Conservation (phyloP, 1,139 yeast genomes). For the Saccharomyces hybrid region DNA sequence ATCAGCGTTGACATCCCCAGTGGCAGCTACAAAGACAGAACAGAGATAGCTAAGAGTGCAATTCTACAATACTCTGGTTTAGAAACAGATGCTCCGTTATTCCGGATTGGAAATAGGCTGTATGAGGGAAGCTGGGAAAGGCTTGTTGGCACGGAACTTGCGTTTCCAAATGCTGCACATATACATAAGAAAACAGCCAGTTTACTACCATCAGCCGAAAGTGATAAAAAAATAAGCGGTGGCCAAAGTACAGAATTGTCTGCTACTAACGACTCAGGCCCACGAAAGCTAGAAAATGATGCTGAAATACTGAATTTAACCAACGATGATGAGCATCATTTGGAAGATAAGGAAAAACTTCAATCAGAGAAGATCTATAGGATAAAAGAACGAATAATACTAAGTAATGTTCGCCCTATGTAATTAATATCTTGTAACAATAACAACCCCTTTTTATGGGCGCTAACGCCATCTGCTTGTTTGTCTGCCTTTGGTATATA, state of each 20-base stretch:
- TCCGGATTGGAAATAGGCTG: slow-evolving; percentile 47
- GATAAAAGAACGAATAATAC: slow-evolving; percentile 30
- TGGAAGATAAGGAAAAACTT: neutral
- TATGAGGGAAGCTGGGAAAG: slow-evolving; percentile 75
- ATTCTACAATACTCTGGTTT: slow-evolving; percentile 47
- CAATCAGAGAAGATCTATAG: slow-evolving; percentile 27
- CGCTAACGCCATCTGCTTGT: slow-evolving; percentile 23
- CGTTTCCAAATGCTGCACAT: slow-evolving; percentile 31
- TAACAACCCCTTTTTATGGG: slow-evolving; percentile 13
- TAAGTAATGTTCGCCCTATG: slow-evolving; percentile 31
- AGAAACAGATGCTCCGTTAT: slow-evolving; percentile 44
- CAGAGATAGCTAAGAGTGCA: slow-evolving; percentile 30
- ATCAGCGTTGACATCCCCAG: slow-evolving; percentile 40
- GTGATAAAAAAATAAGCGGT: neutral
- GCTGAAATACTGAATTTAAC: neutral
- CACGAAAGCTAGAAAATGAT: neutral
- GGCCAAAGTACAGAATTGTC: neutral
- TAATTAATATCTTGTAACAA: slow-evolving; percentile 6
- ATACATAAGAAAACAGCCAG: slow-evolving; percentile 10
- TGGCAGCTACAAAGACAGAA: slow-evolving; percentile 25
- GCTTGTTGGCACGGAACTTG: slow-evolving; percentile 76
- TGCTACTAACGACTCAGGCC: neutral
- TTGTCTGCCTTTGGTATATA: neutral
- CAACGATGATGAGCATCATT: neutral
- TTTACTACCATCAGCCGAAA: neutral